Base-by-base conservation (phyloP, 2,329 filamentous ascomycete genomes). In the Ophiostoma australiae region DNA sequence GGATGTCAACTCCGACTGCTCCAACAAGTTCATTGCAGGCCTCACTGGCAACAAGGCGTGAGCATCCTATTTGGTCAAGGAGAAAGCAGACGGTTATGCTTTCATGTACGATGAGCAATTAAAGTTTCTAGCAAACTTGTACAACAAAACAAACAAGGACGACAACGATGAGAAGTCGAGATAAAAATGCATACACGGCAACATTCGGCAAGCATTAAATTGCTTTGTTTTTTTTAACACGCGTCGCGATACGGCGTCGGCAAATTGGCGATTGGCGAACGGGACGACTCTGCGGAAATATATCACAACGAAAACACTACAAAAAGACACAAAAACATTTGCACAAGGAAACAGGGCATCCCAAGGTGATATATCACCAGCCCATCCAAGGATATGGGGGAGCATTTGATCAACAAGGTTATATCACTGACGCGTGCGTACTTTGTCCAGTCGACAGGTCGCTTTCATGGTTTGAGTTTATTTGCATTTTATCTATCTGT, bases 1-100 rank as follows among this genome's bases (percentile, higher is more conserved):
- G 73, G 71, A 73, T 15, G 72, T 23, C 55, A 58, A 67, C 13
- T 20, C 69, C n/a, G 17, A 63, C 13, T 72, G 72, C 52, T 27
- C 67, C 41, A 63, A 69, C 11, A 58, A 71, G 5, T 33, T 70
- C 4, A 33, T 74, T 5, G 65, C 68, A 4, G 66, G 63, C 11
- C 39, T 58, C 27, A 69, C 67, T 37, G 33, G 61, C 20, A 37
- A 7, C 44, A 70, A 68, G 27, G 33, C 31, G 8, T 39, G 35
- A 37, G 6, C 17, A 39, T 63, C 2, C 52, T 20, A 27, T 3
- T 1, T 1, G 23, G 52, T 31, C n/a, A 58, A 27, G 52, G 23
- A 31, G n/a, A 23, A 58, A 58, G 52, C 52, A 58, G n/a, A 27
- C n/a, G 52, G 23, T 11, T 15, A 27, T 27, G 52, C 52, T 58